Percentiles rank a stretch among this genome's conserved stretches.
phyloP scores from a whole-genome alignment of 2,329 filamentous ascomycete species.

The Colletotrichum sidae region DNA sequence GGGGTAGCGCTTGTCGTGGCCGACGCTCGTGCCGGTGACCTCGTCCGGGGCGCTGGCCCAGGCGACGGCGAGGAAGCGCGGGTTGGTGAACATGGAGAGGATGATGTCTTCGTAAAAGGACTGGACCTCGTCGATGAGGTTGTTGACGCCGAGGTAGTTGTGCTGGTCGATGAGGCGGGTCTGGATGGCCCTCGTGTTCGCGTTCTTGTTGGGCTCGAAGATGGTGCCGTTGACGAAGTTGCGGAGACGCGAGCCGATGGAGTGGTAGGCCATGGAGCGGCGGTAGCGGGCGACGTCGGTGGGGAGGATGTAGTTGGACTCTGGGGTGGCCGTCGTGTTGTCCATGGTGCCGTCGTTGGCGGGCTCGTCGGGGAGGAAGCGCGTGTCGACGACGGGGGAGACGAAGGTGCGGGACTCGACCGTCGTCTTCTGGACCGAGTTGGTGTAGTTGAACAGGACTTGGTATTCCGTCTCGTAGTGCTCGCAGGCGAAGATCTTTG shows the following conservation, averaged over 20 bases:
- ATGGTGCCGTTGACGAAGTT: conserved; percentile 47
- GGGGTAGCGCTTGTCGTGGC: conserved; percentile 42
- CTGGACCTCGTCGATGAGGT: conserved; percentile 43
- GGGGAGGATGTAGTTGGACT: conserved; percentile 44
- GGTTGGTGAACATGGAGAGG: conserved; percentile 48
- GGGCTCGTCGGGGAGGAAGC: conserved; percentile 38
- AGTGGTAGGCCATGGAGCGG: conserved; percentile 47
- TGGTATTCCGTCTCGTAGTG: conserved; percentile 49
- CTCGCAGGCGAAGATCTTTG: conserved; percentile 49
- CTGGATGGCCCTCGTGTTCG: conserved; percentile 49
- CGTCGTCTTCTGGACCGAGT: conserved; percentile 41
- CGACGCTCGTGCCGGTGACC: conserved; percentile 39
- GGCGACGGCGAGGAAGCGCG: conserved; percentile 47
- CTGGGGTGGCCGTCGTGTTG: conserved; percentile 44
- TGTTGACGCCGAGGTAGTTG: conserved; percentile 42
- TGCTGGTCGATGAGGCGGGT: conserved; percentile 53
- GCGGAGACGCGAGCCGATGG: conserved; percentile 46
- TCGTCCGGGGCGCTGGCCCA: conserved; percentile 44
- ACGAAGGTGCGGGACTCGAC: conserved; percentile 40
- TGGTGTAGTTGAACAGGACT: conserved; percentile 44
- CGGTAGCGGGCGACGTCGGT: conserved; percentile 42
- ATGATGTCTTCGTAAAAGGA: conserved; percentile 50
- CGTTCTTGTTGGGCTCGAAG: conserved; percentile 40
- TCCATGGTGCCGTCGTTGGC: conserved; percentile 49
- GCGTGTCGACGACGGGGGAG: conserved; percentile 45